Evolutionary conservation across 176 grass and related monocot genomes (phyloP), one percentile per base, ranked within the genome.

Genomic region (Phoenix dactylifera): DNA sequence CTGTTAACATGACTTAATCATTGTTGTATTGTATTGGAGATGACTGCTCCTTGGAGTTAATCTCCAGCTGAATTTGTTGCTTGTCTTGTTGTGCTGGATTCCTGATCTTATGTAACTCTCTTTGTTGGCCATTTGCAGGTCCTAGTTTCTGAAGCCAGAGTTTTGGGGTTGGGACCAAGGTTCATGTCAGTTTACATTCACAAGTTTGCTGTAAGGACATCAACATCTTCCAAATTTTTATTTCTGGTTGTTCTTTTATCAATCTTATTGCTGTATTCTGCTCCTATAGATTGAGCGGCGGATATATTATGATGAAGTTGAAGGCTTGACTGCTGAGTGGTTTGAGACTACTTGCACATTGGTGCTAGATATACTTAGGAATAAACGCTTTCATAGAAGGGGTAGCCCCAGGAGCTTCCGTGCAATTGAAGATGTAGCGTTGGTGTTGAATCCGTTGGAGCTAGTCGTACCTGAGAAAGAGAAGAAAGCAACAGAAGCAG

Each of bases 241-340:
- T 52, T 6, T 61, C 55, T 80, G 49, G 66, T 44, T 48, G 12
- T 65, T 44, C 53, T 82, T 73, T n/a, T 76, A 12, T 44, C 35
- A 44, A 44, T 44, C 7, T 44, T 1, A 44, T 44, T 44, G 35
- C 35, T 44, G 12, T 12, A 14, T 44, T 2, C 35, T 14, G 69
- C 28, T 77, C 39, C 18, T 77, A 59, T 71, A 97, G 93, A 81
- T 86, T 39, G 93, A 97, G 75, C 82, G 81, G 26, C 77, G 93
- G 70, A 83, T 97, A 87, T 85, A 88, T 69, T 91, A 97, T 78
- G 87, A 97, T 62, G 93, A 97, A 69, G 81, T 88, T 17, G 81
- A 91, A 64, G 81, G 84, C 24, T 62, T 97, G 62, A 63, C 59
- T 9, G 71, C 73, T 50, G 93, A 97, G 50, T 97, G 93, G 93